Base-by-base conservation (phyloP, 305 asterid species). In the Caryopteris hybrid region DNA sequence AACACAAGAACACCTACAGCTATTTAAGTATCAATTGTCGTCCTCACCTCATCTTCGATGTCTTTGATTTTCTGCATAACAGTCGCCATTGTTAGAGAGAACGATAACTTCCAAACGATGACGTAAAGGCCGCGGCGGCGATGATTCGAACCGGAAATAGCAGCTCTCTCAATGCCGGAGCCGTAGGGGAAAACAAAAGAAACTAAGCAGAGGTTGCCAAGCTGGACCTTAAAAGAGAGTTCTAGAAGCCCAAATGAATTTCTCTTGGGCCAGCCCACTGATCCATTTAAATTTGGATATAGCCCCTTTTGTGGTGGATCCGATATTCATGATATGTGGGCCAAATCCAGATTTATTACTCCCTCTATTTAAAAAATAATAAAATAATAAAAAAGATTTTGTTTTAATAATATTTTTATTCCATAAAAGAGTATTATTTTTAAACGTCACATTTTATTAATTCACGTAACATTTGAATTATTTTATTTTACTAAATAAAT, bases 1-100 rank as follows among this genome's bases (percentile, higher is more conserved):
- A 56, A 27, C 48, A 69, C 45, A 31, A 58, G 9, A 31, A 52
- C 55, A 33, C 61, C 56, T 46, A 9, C 8, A 21, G 34, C 12
- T 53, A n/a, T 27, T 21, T 10, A 18, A 4, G 21, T 14, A 21
- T 38, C 31, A 4, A 42, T 60, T 21, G 14, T 18, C 36, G 13
- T 36, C 7, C 27, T 74, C 62, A 93, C 99, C 99, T 93, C 99
- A 81, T 93, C 97, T 84, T 92, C 98, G 85, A 92, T 88, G 59
- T 92, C 98, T 78, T 90, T 92, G 81, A 92, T 90, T 80, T 92
- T 92, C 89, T 90, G 98, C 98, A 90, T 92, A 13, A 89, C 88
- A 38, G 97, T 93, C 82, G 91, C 86, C 99, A 88, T 93, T 59
- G 71, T 72, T 76, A 50, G 51, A 45, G 69, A 65, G 61, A 41